Evolutionary conservation across 2,329 filamentous ascomycete species (phyloP).

Genomic region (Botrytis squamosa): DNA sequence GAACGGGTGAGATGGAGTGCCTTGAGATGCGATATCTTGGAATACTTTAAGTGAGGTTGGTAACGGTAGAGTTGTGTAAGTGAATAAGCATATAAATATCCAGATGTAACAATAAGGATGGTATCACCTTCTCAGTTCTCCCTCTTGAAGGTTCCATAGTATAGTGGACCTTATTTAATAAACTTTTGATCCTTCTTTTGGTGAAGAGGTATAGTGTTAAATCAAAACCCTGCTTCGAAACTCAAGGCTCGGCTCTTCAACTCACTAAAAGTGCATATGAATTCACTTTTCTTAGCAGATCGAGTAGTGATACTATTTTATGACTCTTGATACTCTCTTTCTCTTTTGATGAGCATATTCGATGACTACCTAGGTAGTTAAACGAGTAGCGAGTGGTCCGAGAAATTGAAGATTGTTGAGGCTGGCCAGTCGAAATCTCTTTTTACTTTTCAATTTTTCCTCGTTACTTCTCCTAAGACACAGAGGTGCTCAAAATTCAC

Average conservation of each 20-base stretch:
- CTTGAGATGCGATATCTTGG: too few species aligned
- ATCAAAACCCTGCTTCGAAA: too few species aligned
- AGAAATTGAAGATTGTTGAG: background rate
- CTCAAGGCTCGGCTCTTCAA: background rate
- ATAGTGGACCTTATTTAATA: background rate
- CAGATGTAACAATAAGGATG: rapidly evolving
- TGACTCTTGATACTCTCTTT: background rate
- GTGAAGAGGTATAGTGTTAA: background rate
- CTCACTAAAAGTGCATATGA: rapidly evolving
- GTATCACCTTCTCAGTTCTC: rapidly evolving
- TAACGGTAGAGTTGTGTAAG: background rate
- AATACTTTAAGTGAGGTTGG: background rate
- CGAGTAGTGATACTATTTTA: background rate
- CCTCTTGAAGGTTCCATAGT: too few species aligned
- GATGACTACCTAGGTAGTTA: too few species aligned
- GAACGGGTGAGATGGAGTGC: too few species aligned
- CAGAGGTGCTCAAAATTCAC: too few species aligned
- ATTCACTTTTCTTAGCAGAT: too few species aligned
- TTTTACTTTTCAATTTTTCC: background rate
- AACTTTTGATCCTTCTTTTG: rapidly evolving
- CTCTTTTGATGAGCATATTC: background rate
- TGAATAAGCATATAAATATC: background rate
- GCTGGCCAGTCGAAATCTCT: background rate
- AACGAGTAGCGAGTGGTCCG: background rate
- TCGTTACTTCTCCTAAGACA: background rate